These are phyloP conservation scores for Starmerella asiatica DNA, from an alignment of 805 yeast species.

Conservation along the genomic window DNA sequence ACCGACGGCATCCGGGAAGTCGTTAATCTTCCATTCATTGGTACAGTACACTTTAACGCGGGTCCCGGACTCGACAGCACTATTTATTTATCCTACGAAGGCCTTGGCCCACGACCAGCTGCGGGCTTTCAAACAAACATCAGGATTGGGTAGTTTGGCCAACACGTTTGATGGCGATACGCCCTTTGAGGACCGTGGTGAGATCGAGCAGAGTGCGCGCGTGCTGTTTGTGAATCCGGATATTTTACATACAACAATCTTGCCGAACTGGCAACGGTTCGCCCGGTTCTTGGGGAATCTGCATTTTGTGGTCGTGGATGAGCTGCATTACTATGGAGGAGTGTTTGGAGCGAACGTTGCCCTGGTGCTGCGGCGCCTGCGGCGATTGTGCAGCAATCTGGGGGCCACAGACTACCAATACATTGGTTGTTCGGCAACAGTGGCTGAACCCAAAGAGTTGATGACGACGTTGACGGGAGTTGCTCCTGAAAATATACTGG, in stretches of 20 bases:
- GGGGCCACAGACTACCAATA: constrained; percentile 47
- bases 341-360: constrained; percentile 90
- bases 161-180: constrained; percentile 92
- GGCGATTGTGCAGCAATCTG: constrained; percentile 44
- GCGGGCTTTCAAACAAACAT: constrained; percentile 37
- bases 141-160: constrained; percentile 32
- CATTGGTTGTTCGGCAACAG: constrained; percentile 90
- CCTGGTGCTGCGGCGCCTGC: constrained; percentile 62
- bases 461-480: constrained; percentile 66
- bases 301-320: constrained; percentile 66
- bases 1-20: constrained; percentile 91
- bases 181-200: constrained; percentile 38
- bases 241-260: constrained; percentile 69
- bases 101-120: constrained; percentile 96
- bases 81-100: constrained; percentile 90
- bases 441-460: constrained; percentile 57
- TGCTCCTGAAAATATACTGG: constrained; percentile 1
- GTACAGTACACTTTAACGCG: constrained; percentile 38
- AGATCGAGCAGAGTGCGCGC: constrained; percentile 49
- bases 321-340: constrained; percentile 77
- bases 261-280: constrained; percentile 74
- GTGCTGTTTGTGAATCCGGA: constrained; percentile 93
- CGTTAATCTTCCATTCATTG: constrained; percentile 82
- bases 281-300: constrained; percentile 48
- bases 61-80: constrained; percentile 43